phyloP scores from a whole-genome alignment of 495 filamentous ascomycete species.

The Hypoxylon trugodes region DNA sequence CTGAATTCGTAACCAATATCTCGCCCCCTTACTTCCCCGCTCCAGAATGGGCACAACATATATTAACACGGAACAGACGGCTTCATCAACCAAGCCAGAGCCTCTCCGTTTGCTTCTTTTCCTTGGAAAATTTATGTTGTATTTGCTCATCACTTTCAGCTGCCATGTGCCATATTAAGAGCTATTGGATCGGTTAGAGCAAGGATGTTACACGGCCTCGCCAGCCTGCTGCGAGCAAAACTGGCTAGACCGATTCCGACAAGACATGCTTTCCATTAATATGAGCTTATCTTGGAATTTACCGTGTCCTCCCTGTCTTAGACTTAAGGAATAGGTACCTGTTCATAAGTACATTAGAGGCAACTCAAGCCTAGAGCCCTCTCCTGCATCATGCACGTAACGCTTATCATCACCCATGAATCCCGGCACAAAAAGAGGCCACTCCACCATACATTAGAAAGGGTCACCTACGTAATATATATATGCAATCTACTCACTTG shows the following conservation, averaged over 20 bases:
- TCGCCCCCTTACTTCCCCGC: background rate
- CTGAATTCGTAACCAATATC: too few species aligned
- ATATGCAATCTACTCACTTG: too few species aligned
- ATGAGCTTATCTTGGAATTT: background rate
- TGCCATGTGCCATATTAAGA: background rate
- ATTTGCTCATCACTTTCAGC: slow-evolving; percentile 5
- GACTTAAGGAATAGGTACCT: too few species aligned
- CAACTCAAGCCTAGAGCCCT: background rate
- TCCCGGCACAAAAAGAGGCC: too few species aligned
- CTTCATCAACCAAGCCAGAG: too few species aligned
- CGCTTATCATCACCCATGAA: too few species aligned
- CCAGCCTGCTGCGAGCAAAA: background rate
- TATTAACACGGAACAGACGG: background rate
- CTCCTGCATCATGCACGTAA: background rate
- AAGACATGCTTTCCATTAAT: slow-evolving; percentile 6
- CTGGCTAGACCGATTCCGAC: slow-evolving; percentile 1
- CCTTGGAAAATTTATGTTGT: background rate
- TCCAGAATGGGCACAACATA: background rate
- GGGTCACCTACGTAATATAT: too few species aligned
- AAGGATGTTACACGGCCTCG: slow-evolving; percentile 5
- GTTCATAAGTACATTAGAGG: too few species aligned
- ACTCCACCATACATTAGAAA: too few species aligned
- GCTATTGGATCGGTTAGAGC: background rate
- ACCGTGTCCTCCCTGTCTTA: background rate
- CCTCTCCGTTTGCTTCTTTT: background rate